Evolutionary conservation across 2,329 filamentous ascomycete genomes (phyloP), one percentile per base, ranked within the genome.

Genomic region (Microcera coccophila): DNA sequence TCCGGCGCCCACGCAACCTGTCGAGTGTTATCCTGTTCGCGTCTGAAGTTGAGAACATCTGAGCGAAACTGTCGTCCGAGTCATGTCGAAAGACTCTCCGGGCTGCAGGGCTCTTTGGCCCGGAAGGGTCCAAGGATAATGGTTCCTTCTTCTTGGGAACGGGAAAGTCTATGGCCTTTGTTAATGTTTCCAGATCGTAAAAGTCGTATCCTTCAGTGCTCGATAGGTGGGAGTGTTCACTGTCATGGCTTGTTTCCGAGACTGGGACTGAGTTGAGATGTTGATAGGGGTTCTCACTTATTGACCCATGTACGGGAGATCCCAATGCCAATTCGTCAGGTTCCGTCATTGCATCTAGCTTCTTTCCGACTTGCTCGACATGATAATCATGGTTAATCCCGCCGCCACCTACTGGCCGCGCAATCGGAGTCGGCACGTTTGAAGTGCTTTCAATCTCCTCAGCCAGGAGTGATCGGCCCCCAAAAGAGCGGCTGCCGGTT

Each of bases 161-260:
- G 8, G 72, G 75, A 38, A 80, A 73, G 46, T 81, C 75, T 36
- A 81, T 75, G 5, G 74, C 75, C 34, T 67, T 67, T 37, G 65
- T 64, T 42, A 75, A 61, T 20, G 69, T 73, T n/a, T 79, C 78
- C 20, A 79, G 65, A 53, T 79, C 81, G 55, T 83, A 83, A 54
- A 84, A 84, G 59, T 84, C 80, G 53, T 84, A 83, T 1, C 80
- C 80, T 50, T 82, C 79, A 2, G 74, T 78, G 54, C 68, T 75
- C 11, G 74, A 76, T n/a, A 64, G 52, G 17, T 74, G 70, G 5
- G 72, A 70, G 29, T 55, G 51, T 33, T 68, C 70, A 52, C 73
- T 78, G 31, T 71, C 70, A 22, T 75, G 70, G 54, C 75, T 79
- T 16, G 63, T 48, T n/a, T 71, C 64, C 3, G 78, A 80, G 19